A percentile compares a stretch with the other conserved stretches of the same genome.
Evolutionary conservation across 169 alveolate genomes (phyloP).

Genomic region (Babesia sp.): DNA sequence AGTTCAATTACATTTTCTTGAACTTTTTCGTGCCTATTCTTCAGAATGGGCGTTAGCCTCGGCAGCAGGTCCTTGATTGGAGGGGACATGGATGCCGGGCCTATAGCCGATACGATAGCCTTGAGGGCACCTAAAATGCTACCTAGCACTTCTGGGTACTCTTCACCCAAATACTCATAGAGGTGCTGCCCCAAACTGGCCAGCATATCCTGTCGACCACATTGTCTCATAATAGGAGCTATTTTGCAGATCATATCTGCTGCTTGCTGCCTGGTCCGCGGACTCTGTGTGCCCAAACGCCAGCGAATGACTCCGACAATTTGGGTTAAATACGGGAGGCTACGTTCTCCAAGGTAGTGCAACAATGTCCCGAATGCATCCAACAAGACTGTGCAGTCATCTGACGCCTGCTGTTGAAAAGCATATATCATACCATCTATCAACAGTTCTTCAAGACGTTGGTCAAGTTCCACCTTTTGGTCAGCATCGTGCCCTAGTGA

Average conservation of each 20-base stretch:
- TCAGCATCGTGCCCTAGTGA: conserved; percentile 31
- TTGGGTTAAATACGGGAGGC: conserved; percentile 95
- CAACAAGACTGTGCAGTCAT: conserved; percentile 92
- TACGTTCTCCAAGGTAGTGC: conserved; percentile 94
- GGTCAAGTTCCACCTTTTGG: conserved; percentile 92
- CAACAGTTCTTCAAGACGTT: conserved; percentile 93
- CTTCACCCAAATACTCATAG: conserved; percentile 98
- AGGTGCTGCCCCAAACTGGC: conserved; percentile 96
- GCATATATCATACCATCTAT: conserved; percentile 98
- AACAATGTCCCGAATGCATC: conserved; percentile 97
- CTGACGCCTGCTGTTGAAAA: conserved; percentile 95
- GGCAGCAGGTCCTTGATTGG: conserved; percentile 99
- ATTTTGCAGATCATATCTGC: conserved; percentile 97
- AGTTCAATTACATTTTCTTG: conserved; percentile 95
- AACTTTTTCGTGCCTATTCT: conserved; percentile 99
- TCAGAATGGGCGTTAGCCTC: conserved; percentile 97
- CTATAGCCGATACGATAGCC: conserved; percentile 97
- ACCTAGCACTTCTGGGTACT: conserved; percentile 99
- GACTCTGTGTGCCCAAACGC: conserved; percentile 94
- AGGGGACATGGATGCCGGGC: conserved; percentile 98
- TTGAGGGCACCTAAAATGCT: conserved; percentile 96
- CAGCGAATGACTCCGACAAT: conserved; percentile 97
- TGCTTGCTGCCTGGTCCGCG: conserved; percentile 97
- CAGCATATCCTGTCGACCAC: conserved; percentile 96
- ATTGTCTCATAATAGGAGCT: conserved; percentile 94